Base-by-base conservation (phyloP, 2,329 filamentous ascomycete genomes). In the Colletotrichum graminicola region DNA sequence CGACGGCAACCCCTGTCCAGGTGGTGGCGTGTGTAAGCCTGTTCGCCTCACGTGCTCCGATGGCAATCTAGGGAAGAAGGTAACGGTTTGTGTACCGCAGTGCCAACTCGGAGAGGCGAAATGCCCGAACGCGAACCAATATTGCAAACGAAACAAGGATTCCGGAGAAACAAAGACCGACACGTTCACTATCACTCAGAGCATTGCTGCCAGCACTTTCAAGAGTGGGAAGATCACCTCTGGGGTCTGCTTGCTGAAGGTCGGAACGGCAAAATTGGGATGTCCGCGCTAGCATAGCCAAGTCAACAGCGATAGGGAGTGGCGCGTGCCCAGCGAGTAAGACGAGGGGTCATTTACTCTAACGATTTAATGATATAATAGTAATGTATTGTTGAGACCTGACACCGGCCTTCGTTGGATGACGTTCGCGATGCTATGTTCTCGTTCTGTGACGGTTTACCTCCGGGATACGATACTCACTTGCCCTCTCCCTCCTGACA, bases 401-500 rank as follows among this genome's bases (percentile, higher is more conserved):
- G 6, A 32, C 16, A 18, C 12, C 14, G 0, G 36, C 11, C 14
- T 23, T 43, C 18, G 0, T 26, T 1, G 5, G 11, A 29, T 23
- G 16, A 5, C 4, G 16, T 10, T 39, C 21, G 59, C 32, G 3
- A 2, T 47, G 29, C 32, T 36, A 61, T 36, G 32, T 14, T 2
- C 23, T 49, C 51, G 64, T 10, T 26, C 52, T 70, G 18, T 75
- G 78, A 75, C 74, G 77, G 41, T 84, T 84, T 74, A 82, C 81
- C 64, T 79, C 78, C 2, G 82, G 82, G 16, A 84, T 82, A 11
- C 75, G 73, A 69, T 84, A 84, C 11, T 80, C 82, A 23, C 76
- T 77, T 55, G 82, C 82, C 73, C 82, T 77, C 75, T 83, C 81
- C 57, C 80, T 55, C 51, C 81, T 74, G 52, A 84, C 79, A 51